phyloP scores from a whole-genome alignment of 164 flowering plant species.

The Piper betle region DNA sequence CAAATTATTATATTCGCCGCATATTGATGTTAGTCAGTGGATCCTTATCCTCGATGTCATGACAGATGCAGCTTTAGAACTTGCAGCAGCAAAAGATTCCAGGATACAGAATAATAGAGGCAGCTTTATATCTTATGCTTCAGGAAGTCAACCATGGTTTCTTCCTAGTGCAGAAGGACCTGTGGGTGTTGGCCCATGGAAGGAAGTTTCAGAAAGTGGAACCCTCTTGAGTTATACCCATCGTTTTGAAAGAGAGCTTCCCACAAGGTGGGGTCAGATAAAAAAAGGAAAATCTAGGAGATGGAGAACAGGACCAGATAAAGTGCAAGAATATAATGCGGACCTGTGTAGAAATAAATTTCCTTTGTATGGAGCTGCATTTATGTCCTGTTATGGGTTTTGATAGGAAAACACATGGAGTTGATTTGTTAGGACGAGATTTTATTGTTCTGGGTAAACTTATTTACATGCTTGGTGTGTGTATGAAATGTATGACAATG shows the following conservation, averaged over 20 bases:
- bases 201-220: constrained; percentile 53
- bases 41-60: constrained; percentile 87
- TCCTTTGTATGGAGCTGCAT: constrained; percentile 87
- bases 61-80: constrained; percentile 90
- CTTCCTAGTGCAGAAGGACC: constrained; percentile 62
- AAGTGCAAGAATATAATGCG: constrained; percentile 22
- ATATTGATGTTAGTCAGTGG: constrained; percentile 81
- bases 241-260: constrained; percentile 79
- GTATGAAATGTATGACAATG: constrained; percentile 85
- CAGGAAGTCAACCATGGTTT: constrained; percentile 77
- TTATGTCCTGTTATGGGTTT: constrained; percentile 96
- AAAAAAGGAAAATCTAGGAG: constrained; percentile 70
- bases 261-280: constrained; percentile 37
- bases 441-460: constrained; percentile 90
- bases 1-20: constrained; percentile 74
- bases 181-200: constrained; percentile 76
- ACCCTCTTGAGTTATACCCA: constrained; percentile 54
- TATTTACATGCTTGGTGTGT: constrained; percentile 81
- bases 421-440: constrained; percentile 85
- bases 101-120: constrained; percentile 24
- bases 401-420: constrained; percentile 94
- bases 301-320: constrained; percentile 49
- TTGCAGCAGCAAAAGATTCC: constrained; percentile 37
- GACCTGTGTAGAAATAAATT: constrained; percentile 65
- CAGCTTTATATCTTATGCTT: constrained; percentile 40